Base-by-base conservation (phyloP, 345 rosid genomes). In the Eucalyptus paniculata region DNA sequence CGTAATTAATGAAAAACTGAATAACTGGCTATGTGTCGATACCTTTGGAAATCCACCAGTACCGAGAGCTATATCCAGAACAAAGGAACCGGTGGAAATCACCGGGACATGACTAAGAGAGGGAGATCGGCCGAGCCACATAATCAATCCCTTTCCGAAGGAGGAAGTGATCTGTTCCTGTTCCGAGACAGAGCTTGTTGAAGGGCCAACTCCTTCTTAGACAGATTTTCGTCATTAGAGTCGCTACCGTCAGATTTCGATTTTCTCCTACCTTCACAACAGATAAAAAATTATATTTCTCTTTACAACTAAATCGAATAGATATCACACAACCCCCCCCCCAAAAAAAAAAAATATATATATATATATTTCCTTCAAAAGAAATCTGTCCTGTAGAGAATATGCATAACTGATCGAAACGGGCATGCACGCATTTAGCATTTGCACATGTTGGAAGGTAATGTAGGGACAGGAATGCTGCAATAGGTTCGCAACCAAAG, bases 121-220 rank as follows among this genome's bases (percentile, higher is more conserved):
- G 67, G 88, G 90, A 50, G 97, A 95, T 65, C 95, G 95, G 86
- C 99, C 99, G 56, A 96, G 95, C 97, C 98, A 98, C 99, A 97
- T 97, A 32, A 97, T 95, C 4, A 99, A 92, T 9, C 99, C 99
- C 92, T 97, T 97, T 77, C 99, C 99, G 91, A 94, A 96, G 7
- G 96, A 87, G 85, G 93, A 94, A 4, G 97, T 96, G 32, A 97
- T 97, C 91, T 97, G 99, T 92, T 96, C 99, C 89, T 50, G 7
- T 50, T 50, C 7, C 51, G 7, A 50, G 51, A 50, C 3, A 98
- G 88, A 37, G 99, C 99, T 89, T 94, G 97, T 83, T 98, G 94
- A 28, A 98, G 90, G 32, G 99, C 99, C 91, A 96, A 86, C 88
- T 97, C 99, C 92, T 95, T 37, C 40, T 37, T 94, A 7, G 99